Evolutionary conservation across 1,139 yeast genomes (phyloP).

Genomic region (Yamadazyma membranifaciens): DNA sequence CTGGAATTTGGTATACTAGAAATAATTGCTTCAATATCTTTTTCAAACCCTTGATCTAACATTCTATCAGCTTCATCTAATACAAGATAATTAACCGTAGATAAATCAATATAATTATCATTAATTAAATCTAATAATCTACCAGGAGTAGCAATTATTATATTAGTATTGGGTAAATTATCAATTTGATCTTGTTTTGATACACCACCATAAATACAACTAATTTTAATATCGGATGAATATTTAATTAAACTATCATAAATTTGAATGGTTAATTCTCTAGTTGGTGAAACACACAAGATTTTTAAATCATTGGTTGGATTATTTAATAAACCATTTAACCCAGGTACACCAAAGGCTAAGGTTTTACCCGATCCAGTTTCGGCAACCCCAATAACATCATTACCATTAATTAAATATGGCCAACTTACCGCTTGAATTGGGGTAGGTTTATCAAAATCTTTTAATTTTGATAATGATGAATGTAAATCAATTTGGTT

Average conservation of each 20-base stretch:
- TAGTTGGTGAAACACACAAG: slow-evolving; percentile 89
- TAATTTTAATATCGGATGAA: slow-evolving; percentile 68
- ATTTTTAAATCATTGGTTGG: slow-evolving; percentile 61
- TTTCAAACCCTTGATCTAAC: slow-evolving; percentile 95
- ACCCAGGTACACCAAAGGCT: slow-evolving; percentile 98
- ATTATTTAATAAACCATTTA: slow-evolving; percentile 56
- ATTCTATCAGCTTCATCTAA: slow-evolving; percentile 98
- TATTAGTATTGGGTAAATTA: slow-evolving; percentile 57
- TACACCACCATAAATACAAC: slow-evolving; percentile 96
- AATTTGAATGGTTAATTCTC: slow-evolving; percentile 94
- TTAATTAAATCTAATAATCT: slow-evolving; percentile 86
- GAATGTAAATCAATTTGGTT: slow-evolving; percentile 55
- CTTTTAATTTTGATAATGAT: slow-evolving; percentile 56
- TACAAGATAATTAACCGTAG: slow-evolving; percentile 72
- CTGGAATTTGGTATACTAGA: slow-evolving; percentile 50
- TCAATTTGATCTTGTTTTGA: slow-evolving; percentile 88
- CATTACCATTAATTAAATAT: slow-evolving; percentile 71
- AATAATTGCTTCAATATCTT: slow-evolving; percentile 85
- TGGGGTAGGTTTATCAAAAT: slow-evolving; percentile 90
- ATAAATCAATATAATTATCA: slow-evolving; percentile 78
- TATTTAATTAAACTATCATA: slow-evolving; percentile 76
- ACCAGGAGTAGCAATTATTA: slow-evolving; percentile 97
- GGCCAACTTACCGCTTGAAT: slow-evolving; percentile 99
- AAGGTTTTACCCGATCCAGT: slow-evolving; percentile 98
- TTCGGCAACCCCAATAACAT: slow-evolving; percentile 96